Evolutionary conservation across 2,329 filamentous ascomycete genomes (phyloP).

Genomic region (Colletotrichum salicis): DNA sequence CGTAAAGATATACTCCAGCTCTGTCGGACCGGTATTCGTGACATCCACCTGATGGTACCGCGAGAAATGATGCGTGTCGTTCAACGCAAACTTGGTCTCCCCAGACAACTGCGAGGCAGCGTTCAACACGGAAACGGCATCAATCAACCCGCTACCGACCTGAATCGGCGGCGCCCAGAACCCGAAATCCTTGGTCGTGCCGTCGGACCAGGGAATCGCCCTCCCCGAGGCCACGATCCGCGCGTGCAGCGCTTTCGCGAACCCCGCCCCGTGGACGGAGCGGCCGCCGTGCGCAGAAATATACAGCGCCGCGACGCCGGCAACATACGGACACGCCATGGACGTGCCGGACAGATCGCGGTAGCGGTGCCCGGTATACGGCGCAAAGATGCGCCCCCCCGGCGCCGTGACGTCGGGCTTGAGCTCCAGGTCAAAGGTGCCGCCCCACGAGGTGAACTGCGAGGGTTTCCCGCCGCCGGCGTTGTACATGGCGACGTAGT

Average conservation of each 20-base stretch:
- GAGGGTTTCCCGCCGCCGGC: conserved; percentile 53
- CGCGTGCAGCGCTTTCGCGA: conserved; percentile 29
- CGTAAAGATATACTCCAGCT: conserved; percentile 46
- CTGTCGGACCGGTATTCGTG: conserved; percentile 48
- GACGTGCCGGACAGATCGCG: conserved; percentile 63
- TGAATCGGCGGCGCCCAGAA: conserved; percentile 49
- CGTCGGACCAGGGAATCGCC: conserved; percentile 29
- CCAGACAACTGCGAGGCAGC: conserved; percentile 46
- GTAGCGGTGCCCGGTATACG: conserved; percentile 56
- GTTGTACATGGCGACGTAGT: conserved; percentile 32
- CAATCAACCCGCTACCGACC: conserved; percentile 52
- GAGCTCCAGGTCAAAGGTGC: conserved; percentile 57
- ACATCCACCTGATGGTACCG: conserved; percentile 41
- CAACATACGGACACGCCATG: conserved; percentile 66
- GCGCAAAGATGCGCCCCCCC: conserved; percentile 61
- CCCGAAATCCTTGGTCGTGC: conserved; percentile 34
- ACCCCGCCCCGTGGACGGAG: conserved; percentile 42
- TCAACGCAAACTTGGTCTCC: conserved; percentile 51
- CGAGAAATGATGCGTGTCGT: conserved; percentile 52
- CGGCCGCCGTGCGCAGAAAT: conserved; percentile 55
- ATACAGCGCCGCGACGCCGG: conserved; percentile 60
- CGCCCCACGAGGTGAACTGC: conserved; percentile 59
- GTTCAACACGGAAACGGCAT: conserved; percentile 41
- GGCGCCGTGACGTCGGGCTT: conserved; percentile 63
- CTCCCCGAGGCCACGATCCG: conserved; percentile 35